Percentiles rank a stretch among this genome's conserved stretches.
These are phyloP conservation scores for Phylloporus sp. DNA, from an alignment of 768 basidiomycete genomes.

Conservation along the genomic window DNA sequence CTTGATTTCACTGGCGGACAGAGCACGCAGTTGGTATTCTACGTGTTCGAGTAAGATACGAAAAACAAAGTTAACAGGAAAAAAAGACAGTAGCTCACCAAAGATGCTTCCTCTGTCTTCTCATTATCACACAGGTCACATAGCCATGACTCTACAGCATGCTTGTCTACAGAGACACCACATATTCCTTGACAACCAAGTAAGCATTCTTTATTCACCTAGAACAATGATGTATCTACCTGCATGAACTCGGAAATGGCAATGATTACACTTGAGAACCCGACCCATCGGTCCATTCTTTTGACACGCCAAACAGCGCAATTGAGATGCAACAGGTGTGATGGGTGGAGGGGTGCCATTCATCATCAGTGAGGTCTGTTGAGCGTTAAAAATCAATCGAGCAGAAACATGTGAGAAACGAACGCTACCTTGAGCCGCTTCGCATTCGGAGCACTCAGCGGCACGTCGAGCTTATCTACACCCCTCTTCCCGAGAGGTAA, in stretches of 20 bases:
- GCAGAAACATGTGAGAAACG: background rate
- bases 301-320: constrained; percentile 72
- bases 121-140: constrained; percentile 89
- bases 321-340: constrained; percentile 49
- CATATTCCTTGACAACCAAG: constrained; percentile 46
- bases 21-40: constrained; percentile 83
- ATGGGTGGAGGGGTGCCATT: constrained; percentile 61
- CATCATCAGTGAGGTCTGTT: constrained; percentile 37
- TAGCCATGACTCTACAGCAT: constrained; percentile 67
- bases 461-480: constrained; percentile 54
- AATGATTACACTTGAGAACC: constrained; percentile 79
- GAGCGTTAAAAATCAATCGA: background rate
- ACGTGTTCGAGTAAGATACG: constrained; percentile 3
- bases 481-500: constrained; percentile 41
- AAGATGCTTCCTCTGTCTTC: constrained; percentile 73
- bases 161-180: constrained; percentile 65
- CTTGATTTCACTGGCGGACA: constrained; percentile 55
- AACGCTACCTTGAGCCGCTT: constrained; percentile 62
- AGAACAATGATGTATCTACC: constrained; percentile 38
- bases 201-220: constrained; percentile 2
- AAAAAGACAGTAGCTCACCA: constrained; percentile 46
- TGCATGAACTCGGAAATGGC: constrained; percentile 75
- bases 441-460: constrained; percentile 44
- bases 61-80: background rate
- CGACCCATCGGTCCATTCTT: constrained; percentile 72